These are phyloP conservation scores for Ascochyta koolunga DNA, from an alignment of 2,329 filamentous ascomycete species.

Conservation along the genomic window DNA sequence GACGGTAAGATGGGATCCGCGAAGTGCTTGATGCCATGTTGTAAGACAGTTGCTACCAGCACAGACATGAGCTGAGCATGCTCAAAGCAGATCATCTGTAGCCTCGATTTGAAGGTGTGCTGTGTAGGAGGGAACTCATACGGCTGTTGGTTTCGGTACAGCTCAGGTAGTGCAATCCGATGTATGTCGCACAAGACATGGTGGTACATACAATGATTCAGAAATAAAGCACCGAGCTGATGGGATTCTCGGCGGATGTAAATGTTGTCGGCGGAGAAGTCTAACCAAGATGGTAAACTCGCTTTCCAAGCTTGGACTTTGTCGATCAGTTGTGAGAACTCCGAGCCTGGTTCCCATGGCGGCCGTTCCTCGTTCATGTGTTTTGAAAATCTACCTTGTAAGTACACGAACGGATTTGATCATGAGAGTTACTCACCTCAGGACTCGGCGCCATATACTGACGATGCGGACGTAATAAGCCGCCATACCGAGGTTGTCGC, in stretches of 20 bases:
- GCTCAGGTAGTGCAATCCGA: conserved; percentile 38
- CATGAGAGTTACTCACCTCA: conserved; percentile 24
- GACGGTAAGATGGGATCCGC: conserved; percentile 42
- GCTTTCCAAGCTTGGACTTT: conserved; percentile 38
- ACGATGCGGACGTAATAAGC: conserved; percentile 43
- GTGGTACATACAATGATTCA: conserved; percentile 45
- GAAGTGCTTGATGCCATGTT: conserved; percentile 42
- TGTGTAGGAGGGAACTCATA: conserved; percentile 37
- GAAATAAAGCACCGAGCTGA: conserved; percentile 39
- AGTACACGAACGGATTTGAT: neutral
- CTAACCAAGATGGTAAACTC: conserved; percentile 39
- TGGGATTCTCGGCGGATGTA: conserved; percentile 44
- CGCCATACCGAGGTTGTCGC: conserved; percentile 41
- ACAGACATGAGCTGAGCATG: conserved; percentile 40
- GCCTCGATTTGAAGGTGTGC: conserved; percentile 30
- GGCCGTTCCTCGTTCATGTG: conserved; percentile 41
- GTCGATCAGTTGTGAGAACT: conserved; percentile 33
- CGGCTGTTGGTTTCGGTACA: conserved; percentile 40
- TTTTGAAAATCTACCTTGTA: conserved; percentile 32
- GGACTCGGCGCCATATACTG: conserved; percentile 40
- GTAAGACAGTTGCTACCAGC: conserved; percentile 34
- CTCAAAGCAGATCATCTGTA: conserved; percentile 40
- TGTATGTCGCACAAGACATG: conserved; percentile 43
- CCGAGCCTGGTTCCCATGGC: conserved; percentile 36
- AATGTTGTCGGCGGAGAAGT: conserved; percentile 43